A percentile compares a stretch with the other conserved stretches of the same genome.
Conservation (phyloP, 768 basidiomycete genomes). For the Rhizopogon salebrosus region DNA sequence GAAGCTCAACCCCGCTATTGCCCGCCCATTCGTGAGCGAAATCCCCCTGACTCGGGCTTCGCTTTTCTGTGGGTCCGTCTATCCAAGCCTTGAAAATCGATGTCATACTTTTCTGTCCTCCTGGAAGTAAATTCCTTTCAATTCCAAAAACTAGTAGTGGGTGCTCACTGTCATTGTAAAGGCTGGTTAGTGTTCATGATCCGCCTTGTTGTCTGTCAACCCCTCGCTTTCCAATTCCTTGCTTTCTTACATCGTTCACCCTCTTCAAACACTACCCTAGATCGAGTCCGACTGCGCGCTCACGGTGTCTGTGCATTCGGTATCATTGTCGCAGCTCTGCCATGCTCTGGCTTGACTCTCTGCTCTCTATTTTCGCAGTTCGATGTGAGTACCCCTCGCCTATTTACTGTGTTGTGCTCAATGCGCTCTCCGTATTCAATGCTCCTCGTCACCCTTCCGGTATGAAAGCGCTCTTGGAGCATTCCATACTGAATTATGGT, state of each 20-base stretch:
- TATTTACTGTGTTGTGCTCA: conserved; percentile 4
- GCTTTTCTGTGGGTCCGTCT: no score
- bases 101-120: no score
- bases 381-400: conserved; percentile 49
- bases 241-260: conserved; percentile 51
- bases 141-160: no score
- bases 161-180: no score
- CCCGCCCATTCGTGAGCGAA: no score
- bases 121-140: no score
- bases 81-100: no score
- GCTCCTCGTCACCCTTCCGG: conserved; percentile 59
- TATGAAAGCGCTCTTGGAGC: conserved; percentile 70
- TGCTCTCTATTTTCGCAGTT: conserved; percentile 62
- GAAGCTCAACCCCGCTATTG: no score
- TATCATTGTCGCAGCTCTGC: conserved; percentile 53
- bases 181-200: no score
- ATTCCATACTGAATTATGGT: conserved; percentile 65
- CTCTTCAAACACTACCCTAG: conserved; percentile 39
- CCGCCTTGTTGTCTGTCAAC: no score
- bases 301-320: conserved; percentile 46
- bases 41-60: no score
- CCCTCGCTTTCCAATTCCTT: conserved; percentile 52
- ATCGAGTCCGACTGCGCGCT: conserved; percentile 36
- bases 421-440: conserved; percentile 51
- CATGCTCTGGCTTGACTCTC: conserved; percentile 71